Conservation (phyloP, 768 basidiomycete genomes). For the Lentinula edodes region DNA sequence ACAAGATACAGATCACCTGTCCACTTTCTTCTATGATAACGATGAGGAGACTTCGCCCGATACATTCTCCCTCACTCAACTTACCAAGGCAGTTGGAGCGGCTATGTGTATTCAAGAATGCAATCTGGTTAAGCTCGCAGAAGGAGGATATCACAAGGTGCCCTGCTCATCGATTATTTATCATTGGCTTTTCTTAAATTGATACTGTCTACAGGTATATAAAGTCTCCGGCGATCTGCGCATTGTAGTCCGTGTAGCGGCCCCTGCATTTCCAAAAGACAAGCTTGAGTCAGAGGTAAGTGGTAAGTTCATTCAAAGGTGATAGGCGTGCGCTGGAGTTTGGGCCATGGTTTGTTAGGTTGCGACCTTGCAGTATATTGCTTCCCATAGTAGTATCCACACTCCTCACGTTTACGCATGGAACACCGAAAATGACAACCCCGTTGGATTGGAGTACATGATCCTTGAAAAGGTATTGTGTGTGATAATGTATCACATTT, state of each 20-base stretch:
- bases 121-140: constrained; percentile 9
- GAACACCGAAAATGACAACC: constrained; percentile 12
- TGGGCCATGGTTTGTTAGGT: constrained; percentile 6
- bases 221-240: constrained; percentile 1
- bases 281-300: constrained; percentile 16
- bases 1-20: not conserved
- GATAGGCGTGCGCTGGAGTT: not conserved
- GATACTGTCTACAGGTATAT: constrained; percentile 8
- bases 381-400: constrained; percentile 10
- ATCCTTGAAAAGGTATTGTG: constrained; percentile 13
- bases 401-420: constrained; percentile 12
- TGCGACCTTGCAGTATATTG: constrained; percentile 14
- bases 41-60: constrained; percentile 2
- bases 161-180: not conserved
- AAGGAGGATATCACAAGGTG: constrained; percentile 16
- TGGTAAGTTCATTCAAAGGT: too few species aligned
- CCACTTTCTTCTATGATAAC: constrained; percentile 11
- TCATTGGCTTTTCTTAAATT: not conserved
- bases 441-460: constrained; percentile 16
- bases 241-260: constrained; percentile 12
- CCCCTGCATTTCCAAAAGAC: constrained; percentile 15
- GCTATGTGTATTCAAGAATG: not conserved
- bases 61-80: constrained; percentile 5
- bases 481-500: not conserved
- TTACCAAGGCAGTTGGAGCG: constrained; percentile 6